A percentile compares a stretch with the other conserved stretches of the same genome.
phyloP scores from a whole-genome alignment of 768 basidiomycete species.

The Mrakia gelida region DNA sequence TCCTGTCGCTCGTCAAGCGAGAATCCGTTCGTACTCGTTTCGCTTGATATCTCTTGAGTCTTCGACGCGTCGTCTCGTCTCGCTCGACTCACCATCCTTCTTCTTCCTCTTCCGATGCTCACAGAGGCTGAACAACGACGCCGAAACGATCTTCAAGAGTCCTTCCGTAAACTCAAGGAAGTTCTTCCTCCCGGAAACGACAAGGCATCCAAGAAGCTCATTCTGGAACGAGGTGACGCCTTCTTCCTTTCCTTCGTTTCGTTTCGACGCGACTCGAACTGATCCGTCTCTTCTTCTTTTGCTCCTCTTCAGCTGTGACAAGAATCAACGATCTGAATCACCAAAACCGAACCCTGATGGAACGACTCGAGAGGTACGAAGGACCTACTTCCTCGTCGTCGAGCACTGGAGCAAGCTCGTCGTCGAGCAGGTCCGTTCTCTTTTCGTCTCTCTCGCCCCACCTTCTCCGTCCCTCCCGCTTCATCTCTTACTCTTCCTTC shows the following conservation, averaged over 20 bases:
- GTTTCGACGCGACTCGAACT: background rate
- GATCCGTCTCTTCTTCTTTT: background rate
- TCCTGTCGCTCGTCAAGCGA: background rate
- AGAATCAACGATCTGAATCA: background rate
- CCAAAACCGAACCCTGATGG: background rate
- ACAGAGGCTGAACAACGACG: background rate
- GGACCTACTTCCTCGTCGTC: background rate
- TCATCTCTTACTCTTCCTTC: background rate
- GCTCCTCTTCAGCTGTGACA: background rate
- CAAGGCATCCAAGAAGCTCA: background rate
- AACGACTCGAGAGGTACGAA: background rate
- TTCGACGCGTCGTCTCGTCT: background rate
- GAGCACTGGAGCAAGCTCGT: background rate
- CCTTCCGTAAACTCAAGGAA: background rate
- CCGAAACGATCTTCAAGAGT: background rate
- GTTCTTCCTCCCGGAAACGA: background rate
- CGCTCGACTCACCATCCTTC: background rate
- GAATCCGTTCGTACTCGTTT: background rate
- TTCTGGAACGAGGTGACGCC: background rate
- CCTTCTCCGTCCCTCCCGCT: too few species aligned
- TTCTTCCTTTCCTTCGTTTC: background rate
- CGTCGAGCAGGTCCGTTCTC: background rate
- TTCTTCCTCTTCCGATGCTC: background rate
- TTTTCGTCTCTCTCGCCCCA: too few species aligned
- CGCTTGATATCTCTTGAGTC: background rate